Evolutionary conservation across 192 early-diverging fungal genomes (phyloP).

Genomic region (Thamnidium elegans): DNA sequence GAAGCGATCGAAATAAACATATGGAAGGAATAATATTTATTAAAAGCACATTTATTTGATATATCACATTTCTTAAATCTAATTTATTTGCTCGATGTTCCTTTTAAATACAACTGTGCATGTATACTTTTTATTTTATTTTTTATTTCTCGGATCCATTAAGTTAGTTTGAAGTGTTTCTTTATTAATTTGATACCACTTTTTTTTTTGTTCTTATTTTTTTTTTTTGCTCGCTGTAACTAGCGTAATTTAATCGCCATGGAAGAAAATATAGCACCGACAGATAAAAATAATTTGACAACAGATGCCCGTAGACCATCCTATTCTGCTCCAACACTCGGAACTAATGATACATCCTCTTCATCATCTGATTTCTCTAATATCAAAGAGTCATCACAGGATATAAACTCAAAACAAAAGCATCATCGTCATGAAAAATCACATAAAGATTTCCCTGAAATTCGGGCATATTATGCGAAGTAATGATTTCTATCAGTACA

Average conservation of each 20-base stretch:
- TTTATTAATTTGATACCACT: constrained; percentile 3
- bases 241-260: neutral
- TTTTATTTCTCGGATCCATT: constrained; percentile 1
- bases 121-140: neutral
- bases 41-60: too few relatives aligned
- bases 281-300: too few relatives aligned
- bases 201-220: neutral
- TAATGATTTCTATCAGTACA: constrained; percentile 5
- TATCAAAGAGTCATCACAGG: too few relatives aligned
- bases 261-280: neutral
- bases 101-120: constrained; percentile 25
- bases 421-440: neutral
- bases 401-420: neutral
- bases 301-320: too few relatives aligned
- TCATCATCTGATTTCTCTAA: too few relatives aligned
- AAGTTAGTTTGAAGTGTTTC: neutral
- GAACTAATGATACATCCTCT: too few relatives aligned
- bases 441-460: constrained; percentile 19
- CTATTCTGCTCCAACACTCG: too few relatives aligned
- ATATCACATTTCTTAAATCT: neutral
- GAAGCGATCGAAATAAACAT: constrained; percentile 6
- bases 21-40: neutral
- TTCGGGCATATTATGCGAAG: constrained; percentile 30
- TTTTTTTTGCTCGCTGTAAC: neutral
- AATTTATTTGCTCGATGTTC: constrained; percentile 1